Conservation (phyloP, 139 green algal species). For the Tetratostichococcus sp. region DNA sequence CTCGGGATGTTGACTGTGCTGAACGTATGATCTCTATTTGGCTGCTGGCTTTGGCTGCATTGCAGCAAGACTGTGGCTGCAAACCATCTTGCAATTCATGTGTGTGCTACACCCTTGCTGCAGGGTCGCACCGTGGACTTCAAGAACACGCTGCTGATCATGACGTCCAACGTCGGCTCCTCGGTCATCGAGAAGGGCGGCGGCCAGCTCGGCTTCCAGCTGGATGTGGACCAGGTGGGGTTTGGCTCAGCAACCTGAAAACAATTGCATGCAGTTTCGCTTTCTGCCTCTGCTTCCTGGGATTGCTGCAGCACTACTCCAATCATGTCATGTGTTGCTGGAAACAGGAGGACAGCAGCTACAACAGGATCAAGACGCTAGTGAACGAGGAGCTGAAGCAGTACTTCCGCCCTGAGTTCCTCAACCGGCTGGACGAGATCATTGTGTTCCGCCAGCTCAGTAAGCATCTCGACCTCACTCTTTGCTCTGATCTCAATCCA, state of each 20-base stretch:
- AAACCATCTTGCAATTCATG: too few relatives aligned
- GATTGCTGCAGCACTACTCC: too few relatives aligned
- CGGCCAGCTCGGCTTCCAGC: constrained; percentile 78
- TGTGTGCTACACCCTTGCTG: too few relatives aligned
- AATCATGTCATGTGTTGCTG: constrained; percentile 41
- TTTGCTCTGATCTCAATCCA: too few relatives aligned
- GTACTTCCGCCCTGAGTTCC: constrained; percentile 98
- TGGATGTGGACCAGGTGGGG: constrained; percentile 30
- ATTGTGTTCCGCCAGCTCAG: constrained; percentile 99
- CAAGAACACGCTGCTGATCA: constrained; percentile 99
- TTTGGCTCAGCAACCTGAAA: not conserved
- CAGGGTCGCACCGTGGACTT: constrained; percentile 95
- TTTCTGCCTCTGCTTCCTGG: too few relatives aligned
- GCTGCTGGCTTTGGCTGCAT: too few relatives aligned
- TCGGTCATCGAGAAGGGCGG: constrained; percentile 95
- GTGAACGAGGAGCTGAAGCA: constrained; percentile 99
- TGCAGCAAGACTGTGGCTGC: too few relatives aligned
- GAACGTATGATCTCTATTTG: too few relatives aligned
- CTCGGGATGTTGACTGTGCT: not conserved
- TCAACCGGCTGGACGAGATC: constrained; percentile 98
- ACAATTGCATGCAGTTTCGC: too few relatives aligned
- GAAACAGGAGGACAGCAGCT: constrained; percentile 61
- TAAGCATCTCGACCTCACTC: too few relatives aligned
- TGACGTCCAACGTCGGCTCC: constrained; percentile 97
- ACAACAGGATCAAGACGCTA: constrained; percentile 95